Evolutionary conservation across 306 rosid genomes (phyloP).

Genomic region (Inga leiocalycina): DNA sequence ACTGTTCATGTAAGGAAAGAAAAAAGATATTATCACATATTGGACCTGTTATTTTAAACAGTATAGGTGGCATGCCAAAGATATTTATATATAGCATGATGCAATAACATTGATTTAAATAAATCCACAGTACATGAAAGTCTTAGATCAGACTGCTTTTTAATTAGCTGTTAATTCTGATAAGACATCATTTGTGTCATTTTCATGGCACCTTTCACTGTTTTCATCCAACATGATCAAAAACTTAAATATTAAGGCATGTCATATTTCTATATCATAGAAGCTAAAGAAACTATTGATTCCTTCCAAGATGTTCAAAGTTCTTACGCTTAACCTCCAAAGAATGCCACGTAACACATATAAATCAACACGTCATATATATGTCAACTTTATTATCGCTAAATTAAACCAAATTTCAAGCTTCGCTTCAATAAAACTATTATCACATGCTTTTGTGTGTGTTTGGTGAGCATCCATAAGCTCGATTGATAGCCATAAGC

Average conservation of each 20-base stretch:
- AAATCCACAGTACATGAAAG: not conserved
- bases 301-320: not conserved
- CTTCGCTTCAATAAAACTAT: slow-evolving; percentile 10
- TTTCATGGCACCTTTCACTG: not conserved
- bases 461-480: too few species aligned
- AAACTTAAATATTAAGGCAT: not conserved
- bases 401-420: not conserved
- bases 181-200: not conserved
- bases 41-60: not conserved
- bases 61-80: not conserved
- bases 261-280: not conserved
- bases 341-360: not conserved
- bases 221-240: not conserved
- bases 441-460: not conserved
- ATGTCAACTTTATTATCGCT: not conserved
- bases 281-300: not conserved
- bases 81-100: not conserved
- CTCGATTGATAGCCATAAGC: too few species aligned
- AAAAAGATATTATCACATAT: not conserved
- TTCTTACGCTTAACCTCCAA: not conserved
- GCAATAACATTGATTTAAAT: not conserved
- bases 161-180: not conserved
- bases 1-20: not conserved
- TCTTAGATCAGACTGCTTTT: not conserved
- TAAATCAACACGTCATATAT: not conserved